Conservation (phyloP, 352 stramenopile genomes). For the Hyphochytrium catenoides region DNA sequence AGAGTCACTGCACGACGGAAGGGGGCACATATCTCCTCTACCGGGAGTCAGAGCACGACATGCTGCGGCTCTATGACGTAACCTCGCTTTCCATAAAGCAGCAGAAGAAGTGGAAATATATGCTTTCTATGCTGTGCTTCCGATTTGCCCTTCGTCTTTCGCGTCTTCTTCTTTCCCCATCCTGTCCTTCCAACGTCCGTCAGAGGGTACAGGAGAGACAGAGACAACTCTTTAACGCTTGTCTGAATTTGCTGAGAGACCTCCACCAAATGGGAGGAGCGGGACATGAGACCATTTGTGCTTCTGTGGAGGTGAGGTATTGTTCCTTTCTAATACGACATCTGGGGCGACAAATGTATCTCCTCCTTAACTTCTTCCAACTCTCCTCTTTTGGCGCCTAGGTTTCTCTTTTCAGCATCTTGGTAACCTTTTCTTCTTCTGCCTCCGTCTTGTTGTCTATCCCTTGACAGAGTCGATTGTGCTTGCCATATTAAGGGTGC, state of each 20-base stretch:
- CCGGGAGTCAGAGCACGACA: slow-evolving; percentile 43
- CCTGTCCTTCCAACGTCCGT: slow-evolving; percentile 24
- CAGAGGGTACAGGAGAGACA: slow-evolving; percentile 36
- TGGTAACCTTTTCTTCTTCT: slow-evolving; percentile 23
- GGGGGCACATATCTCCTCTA: slow-evolving; percentile 61
- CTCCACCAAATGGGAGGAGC: slow-evolving; percentile 26
- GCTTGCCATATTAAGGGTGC: too few relatives aligned
- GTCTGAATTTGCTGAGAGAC: slow-evolving; percentile 36
- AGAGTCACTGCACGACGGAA: slow-evolving; percentile 38
- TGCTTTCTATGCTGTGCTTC: slow-evolving; percentile 68
- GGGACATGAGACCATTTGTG: slow-evolving; percentile 39
- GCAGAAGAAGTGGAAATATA: slow-evolving; percentile 68
- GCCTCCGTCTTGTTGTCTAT: too few relatives aligned
- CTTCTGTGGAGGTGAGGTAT: slow-evolving; percentile 40
- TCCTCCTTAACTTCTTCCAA: background rate
- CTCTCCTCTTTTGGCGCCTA: background rate
- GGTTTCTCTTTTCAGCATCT: background rate
- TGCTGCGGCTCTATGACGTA: slow-evolving; percentile 48
- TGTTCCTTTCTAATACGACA: slow-evolving; percentile 14
- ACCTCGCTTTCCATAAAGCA: slow-evolving; percentile 48
- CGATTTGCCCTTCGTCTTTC: slow-evolving; percentile 43
- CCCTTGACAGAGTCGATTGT: too few relatives aligned
- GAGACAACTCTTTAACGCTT: slow-evolving; percentile 39
- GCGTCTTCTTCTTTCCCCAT: slow-evolving; percentile 26
- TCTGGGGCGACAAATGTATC: slow-evolving; percentile 1